Percentiles rank a stretch among this genome's conserved stretches.
Evolutionary conservation across 129 eudicot genomes (phyloP).

Genomic region (Centrapalus pauciflorus): DNA sequence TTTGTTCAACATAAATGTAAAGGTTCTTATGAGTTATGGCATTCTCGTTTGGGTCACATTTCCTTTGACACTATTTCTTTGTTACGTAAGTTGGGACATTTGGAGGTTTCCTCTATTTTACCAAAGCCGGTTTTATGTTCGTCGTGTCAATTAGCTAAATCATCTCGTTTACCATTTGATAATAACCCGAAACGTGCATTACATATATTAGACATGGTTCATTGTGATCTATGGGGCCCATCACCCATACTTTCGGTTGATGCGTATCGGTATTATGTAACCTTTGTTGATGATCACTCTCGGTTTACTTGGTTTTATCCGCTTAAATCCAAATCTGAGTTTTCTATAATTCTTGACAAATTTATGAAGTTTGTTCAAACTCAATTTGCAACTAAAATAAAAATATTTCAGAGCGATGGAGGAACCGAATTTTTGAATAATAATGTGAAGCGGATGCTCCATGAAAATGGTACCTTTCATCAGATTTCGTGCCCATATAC

Average conservation of each 20-base stretch:
- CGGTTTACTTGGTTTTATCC: conserved; percentile 3
- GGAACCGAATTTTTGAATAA: not conserved
- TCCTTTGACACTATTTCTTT: not conserved
- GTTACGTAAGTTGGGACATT: not conserved
- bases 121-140: not conserved
- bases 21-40: no score
- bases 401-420: not conserved
- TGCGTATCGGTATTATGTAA: not conserved
- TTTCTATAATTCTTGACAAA: not conserved
- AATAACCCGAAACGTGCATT: no score
- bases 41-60: not conserved
- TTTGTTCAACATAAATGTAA: no score
- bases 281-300: not conserved
- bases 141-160: not conserved
- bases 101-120: no score
- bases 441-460: not conserved
- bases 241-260: not conserved
- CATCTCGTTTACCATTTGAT: no score
- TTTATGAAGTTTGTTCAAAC: not conserved
- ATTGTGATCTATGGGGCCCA: not conserved
- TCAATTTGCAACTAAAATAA: not conserved
- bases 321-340: not conserved
- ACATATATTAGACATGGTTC: no score
- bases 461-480: not conserved
- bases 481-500: not conserved